phyloP scores from a whole-genome alignment of 2,329 filamentous ascomycete species.

The Fusarium nisikadoi region DNA sequence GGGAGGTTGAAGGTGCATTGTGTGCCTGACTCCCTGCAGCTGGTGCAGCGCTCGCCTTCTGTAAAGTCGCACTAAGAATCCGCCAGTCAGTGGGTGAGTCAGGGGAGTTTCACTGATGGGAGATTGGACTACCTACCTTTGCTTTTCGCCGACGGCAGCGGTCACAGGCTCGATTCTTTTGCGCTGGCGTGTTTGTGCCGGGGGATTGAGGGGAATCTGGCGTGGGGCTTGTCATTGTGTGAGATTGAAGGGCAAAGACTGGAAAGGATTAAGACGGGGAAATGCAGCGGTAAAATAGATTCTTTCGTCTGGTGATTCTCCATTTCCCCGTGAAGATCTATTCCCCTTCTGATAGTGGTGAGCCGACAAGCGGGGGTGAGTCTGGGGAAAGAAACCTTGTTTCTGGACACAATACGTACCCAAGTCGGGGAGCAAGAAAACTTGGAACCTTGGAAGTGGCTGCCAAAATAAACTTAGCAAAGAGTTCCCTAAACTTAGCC shows the following conservation, averaged over 20 bases:
- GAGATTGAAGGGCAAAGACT: background rate
- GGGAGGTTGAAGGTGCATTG: constrained; percentile 53
- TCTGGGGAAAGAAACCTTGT: constrained; percentile 20
- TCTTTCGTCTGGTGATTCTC: constrained; percentile 12
- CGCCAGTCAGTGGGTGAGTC: background rate
- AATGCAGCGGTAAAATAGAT: constrained; percentile 35
- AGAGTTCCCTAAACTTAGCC: no score
- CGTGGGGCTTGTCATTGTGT: constrained; percentile 29
- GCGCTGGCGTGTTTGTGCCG: constrained; percentile 15
- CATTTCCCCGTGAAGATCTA: constrained; percentile 35
- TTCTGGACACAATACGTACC: background rate
- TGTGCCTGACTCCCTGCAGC: constrained; percentile 48
- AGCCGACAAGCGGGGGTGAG: constrained; percentile 8
- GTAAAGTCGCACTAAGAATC: constrained; percentile 45
- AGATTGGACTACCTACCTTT: constrained; percentile 39
- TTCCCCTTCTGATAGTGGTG: background rate
- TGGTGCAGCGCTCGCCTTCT: constrained; percentile 43
- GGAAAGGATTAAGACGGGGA: constrained; percentile 21
- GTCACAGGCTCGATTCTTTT: constrained; percentile 48
- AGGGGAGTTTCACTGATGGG: constrained; percentile 16
- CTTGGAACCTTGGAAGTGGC: no score
- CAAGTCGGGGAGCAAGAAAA: no score
- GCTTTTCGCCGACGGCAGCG: constrained; percentile 52
- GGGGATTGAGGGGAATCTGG: constrained; percentile 32
- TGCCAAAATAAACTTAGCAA: no score